Conservation (phyloP, 2,329 filamentous ascomycete species). For the Talaromyces sp. region DNA sequence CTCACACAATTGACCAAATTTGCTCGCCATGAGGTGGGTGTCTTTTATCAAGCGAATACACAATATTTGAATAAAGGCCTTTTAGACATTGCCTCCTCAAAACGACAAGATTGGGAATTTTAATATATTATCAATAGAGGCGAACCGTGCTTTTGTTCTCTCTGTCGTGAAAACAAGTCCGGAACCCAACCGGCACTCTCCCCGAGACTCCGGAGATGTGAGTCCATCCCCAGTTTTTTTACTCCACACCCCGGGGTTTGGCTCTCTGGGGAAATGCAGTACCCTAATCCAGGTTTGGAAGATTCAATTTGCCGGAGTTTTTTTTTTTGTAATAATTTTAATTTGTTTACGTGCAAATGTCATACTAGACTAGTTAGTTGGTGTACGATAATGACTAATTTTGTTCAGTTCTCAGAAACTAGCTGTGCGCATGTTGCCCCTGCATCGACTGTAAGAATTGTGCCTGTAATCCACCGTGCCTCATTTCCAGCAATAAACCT, state of each 20-base stretch:
- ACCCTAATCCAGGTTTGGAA: neutral
- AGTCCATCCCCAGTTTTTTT: neutral
- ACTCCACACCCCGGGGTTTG: neutral
- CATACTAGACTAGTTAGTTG: neutral
- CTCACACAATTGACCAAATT: neutral
- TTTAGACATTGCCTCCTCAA: neutral
- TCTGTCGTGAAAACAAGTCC: neutral
- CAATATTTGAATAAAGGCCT: neutral
- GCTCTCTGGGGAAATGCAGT: neutral
- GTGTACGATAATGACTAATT: neutral
- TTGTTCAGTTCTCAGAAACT: neutral
- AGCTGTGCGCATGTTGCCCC: slow-evolving; percentile 29
- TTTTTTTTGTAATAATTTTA: too few relatives aligned
- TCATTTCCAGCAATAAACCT: slow-evolving; percentile 48
- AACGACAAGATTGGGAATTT: neutral
- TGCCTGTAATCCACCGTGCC: slow-evolving; percentile 48
- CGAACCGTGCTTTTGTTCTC: neutral
- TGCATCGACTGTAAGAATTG: slow-evolving; percentile 44
- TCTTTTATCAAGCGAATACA: neutral
- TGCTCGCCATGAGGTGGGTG: neutral
- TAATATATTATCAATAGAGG: neutral
- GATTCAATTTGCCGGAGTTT: neutral
- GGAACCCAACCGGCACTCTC: neutral
- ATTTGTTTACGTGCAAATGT: neutral
- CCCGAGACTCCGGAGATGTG: neutral